Percentiles rank a stretch among this genome's conserved stretches.
Conservation (phyloP, 2,329 filamentous ascomycete species). For the Scedosporium minutisporum region DNA sequence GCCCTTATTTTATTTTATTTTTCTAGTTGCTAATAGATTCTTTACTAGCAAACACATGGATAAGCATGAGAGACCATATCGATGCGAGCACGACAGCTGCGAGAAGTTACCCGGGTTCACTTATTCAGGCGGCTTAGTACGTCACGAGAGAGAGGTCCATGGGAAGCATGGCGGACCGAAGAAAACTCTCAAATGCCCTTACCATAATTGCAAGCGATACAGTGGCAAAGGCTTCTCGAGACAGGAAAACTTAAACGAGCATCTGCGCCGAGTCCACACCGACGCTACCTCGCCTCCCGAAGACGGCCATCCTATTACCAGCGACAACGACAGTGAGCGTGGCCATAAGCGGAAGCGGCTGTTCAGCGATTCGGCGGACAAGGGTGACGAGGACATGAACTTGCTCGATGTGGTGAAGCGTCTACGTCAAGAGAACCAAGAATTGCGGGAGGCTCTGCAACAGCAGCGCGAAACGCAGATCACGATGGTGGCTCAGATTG, state of each 20-base stretch:
- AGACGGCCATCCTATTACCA: conserved; percentile 22
- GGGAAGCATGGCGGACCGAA: conserved; percentile 81
- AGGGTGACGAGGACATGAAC: background rate
- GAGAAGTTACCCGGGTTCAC: conserved; percentile 91
- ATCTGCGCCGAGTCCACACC: conserved; percentile 80
- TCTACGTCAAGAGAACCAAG: conserved; percentile 54
- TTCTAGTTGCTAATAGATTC: conserved; percentile 14
- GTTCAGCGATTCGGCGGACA: conserved; percentile 5
- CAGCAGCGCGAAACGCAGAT: conserved; percentile 28
- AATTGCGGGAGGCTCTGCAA: conserved; percentile 41
- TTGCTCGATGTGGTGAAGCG: conserved; percentile 40
- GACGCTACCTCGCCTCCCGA: conserved; percentile 25
- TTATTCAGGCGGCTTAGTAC: conserved; percentile 79
- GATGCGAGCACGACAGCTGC: conserved; percentile 72
- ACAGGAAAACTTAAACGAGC: conserved; percentile 89
- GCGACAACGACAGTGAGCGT: conserved; percentile 37
- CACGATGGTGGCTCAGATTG: conserved; percentile 39
- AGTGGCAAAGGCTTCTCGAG: conserved; percentile 83
- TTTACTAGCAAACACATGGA: conserved; percentile 85
- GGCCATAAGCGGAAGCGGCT: conserved; percentile 39
- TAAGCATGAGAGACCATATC: conserved; percentile 90
- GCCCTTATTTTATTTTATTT: background rate
- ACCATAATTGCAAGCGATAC: conserved; percentile 79
- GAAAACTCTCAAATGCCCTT: conserved; percentile 78
- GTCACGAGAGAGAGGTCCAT: conserved; percentile 91